Evolutionary conservation across 805 yeast genomes (phyloP), one percentile per base, ranked within the genome.

Genomic region (Kregervanrija delftensis): DNA sequence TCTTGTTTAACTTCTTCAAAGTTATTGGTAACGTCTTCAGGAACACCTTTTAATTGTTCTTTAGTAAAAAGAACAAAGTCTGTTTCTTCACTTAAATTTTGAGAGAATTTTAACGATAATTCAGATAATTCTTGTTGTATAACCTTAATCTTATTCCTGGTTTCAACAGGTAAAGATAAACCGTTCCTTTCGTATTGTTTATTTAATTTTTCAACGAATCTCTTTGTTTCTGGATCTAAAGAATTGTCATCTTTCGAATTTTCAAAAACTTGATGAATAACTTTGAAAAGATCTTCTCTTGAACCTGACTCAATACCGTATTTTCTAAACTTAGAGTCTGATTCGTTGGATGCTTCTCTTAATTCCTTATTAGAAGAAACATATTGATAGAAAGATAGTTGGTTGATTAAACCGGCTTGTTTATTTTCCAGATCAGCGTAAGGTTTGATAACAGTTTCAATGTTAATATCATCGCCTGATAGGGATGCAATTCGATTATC

Each of bases 31-130:
- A 77, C 77, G 46, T 77, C 78, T 35, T 73, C 71, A 2, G 95
- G 90, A 37, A 87, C 83, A 35, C 96, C 96, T 9, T 71, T 75
- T 37, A 87, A 69, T 58, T 87, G 82, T 42, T 81, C 81, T 46
- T 61, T 64, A 34, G 88, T 73, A 61, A 86, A 85, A 22, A 71
- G 50, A 31, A 83, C 54, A 54, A 57, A 77, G 32, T 77, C 90
- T 13, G 75, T 74, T 56, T 84, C 87, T 61, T 83, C 91, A 46
- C 84, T 87, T 46, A 79, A 66, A 58, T 83, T 83, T 53, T 79
- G 81, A 35, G 77, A 65, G 60, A 76, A 87, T 51, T 75, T 68
- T 33, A 82, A 66, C 3, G 78, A 63, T 48, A 83, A 65, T 33
- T 65, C 69, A n/a, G 84, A 74, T 6, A 50, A 67, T 55, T 74